Percentiles rank a stretch among this genome's conserved stretches.
Conservation (phyloP, 1,284 basidiomycete species). For the Tylopilus sp. region DNA sequence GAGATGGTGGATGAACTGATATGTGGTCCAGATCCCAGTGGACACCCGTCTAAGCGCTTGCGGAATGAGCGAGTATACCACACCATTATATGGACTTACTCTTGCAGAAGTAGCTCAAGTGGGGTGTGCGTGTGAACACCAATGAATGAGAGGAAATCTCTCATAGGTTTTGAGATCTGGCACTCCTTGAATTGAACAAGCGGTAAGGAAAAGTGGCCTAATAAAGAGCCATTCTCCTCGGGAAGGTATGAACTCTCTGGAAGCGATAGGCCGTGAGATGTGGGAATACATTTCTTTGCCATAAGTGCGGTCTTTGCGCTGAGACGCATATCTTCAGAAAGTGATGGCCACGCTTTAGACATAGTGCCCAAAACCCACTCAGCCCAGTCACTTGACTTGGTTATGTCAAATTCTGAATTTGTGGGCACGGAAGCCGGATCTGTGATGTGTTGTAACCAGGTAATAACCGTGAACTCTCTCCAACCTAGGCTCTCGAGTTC, state of each 20-base stretch:
- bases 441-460: conserved; percentile 81
- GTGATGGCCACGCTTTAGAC: conserved; percentile 78
- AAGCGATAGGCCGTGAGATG: too few species aligned
- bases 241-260: not conserved
- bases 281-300: conserved; percentile 78
- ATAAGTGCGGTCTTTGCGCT: conserved; percentile 68
- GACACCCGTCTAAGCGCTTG: conserved; percentile 71
- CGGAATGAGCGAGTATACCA: not conserved
- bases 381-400: conserved; percentile 76
- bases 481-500: conserved; percentile 78
- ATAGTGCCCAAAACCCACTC: conserved; percentile 81
- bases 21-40: conserved; percentile 80
- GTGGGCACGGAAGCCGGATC: conserved; percentile 53
- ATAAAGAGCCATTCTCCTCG: too few species aligned
- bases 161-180: too few species aligned
- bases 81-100: too few species aligned
- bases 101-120: too few species aligned
- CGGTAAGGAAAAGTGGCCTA: too few species aligned
- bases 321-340: conserved; percentile 31
- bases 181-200: too few species aligned
- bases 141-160: too few species aligned
- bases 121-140: too few species aligned
- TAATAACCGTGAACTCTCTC: conserved; percentile 78
- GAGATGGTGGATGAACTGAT: conserved; percentile 83
- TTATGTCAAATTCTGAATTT: conserved; percentile 71